A percentile compares a stretch with the other conserved stretches of the same genome.
phyloP scores from a whole-genome alignment of 805 yeast genomes.

The Saccharomycopsis malanga region DNA sequence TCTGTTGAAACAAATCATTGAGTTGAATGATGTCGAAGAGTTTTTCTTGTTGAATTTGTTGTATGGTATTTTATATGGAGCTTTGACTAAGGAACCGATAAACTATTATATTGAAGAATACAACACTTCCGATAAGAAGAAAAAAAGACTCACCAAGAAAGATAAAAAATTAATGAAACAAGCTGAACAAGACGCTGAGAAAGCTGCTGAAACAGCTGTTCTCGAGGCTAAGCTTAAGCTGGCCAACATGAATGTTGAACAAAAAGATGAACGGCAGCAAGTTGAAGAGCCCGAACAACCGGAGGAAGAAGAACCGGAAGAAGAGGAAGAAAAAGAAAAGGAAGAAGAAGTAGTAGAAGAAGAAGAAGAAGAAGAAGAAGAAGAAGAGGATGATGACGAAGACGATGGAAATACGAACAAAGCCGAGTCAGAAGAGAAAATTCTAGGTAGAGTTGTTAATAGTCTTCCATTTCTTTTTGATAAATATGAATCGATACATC shows the following conservation, averaged over 20 bases:
- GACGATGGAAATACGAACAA: slow-evolving; percentile 24
- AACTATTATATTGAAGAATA: slow-evolving; percentile 14
- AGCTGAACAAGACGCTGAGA: slow-evolving; percentile 44
- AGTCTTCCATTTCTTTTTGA: slow-evolving; percentile 19
- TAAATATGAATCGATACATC: slow-evolving; percentile 3
- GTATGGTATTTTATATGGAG: slow-evolving; percentile 30
- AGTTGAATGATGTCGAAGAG: slow-evolving; percentile 25
- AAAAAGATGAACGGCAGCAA: slow-evolving; percentile 4
- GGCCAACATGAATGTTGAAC: slow-evolving; percentile 6
- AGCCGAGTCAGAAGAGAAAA: slow-evolving; percentile 13
- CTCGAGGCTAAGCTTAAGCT: slow-evolving; percentile 25
- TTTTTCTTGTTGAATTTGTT: slow-evolving; percentile 32
- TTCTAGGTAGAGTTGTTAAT: slow-evolving; percentile 12
- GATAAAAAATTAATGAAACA: slow-evolving; percentile 11
- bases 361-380: slow-evolving; percentile 22
- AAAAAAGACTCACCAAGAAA: slow-evolving; percentile 7
- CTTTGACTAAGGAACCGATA: slow-evolving; percentile 22
- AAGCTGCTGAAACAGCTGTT: slow-evolving; percentile 42
- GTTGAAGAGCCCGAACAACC: slow-evolving; percentile 20
- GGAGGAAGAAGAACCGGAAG: slow-evolving; percentile 29
- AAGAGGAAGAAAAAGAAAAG: slow-evolving; percentile 29
- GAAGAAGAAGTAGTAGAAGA: slow-evolving; percentile 24
- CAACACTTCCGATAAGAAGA: not conserved
- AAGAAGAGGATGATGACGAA: slow-evolving; percentile 25
- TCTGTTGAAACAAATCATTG: slow-evolving; percentile 29